Conservation (phyloP, 768 basidiomycete species). For the Agrocybe praecox region DNA sequence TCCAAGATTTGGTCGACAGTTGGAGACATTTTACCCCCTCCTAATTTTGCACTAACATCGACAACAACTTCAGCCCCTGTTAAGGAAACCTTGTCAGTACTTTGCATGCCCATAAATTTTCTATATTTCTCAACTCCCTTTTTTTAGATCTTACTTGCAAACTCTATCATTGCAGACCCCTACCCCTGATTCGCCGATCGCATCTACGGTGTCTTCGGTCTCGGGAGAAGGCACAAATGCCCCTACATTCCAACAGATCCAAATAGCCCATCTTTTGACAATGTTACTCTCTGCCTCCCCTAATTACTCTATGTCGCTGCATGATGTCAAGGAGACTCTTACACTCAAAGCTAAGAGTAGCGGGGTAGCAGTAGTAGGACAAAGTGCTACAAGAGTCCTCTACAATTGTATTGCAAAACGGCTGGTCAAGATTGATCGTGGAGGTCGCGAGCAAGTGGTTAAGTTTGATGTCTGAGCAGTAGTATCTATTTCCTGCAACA, state of each 20-base stretch:
- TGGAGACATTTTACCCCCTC: constrained; percentile 65
- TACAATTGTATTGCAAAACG: constrained; percentile 85
- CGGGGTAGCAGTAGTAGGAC: constrained; percentile 35
- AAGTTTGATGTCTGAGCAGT: constrained; percentile 58
- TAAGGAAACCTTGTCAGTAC: constrained; percentile 21
- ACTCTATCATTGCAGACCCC: constrained; percentile 52
- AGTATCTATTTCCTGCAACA: not conserved
- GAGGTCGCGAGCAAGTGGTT: constrained; percentile 74
- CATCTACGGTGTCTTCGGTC: constrained; percentile 51
- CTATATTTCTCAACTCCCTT: constrained; percentile 3
- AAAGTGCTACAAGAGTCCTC: constrained; percentile 60
- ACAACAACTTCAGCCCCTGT: constrained; percentile 28
- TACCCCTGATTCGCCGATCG: constrained; percentile 56
- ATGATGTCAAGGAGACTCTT: constrained; percentile 61
- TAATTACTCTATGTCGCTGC: constrained; percentile 59
- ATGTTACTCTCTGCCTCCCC: constrained; percentile 57
- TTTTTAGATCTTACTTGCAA: constrained; percentile 57
- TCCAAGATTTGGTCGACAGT: constrained; percentile 69
- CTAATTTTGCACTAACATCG: constrained; percentile 8
- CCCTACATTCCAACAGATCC: constrained; percentile 68
- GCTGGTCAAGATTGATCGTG: constrained; percentile 74
- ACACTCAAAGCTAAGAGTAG: constrained; percentile 40
- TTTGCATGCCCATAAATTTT: not conserved
- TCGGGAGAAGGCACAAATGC: constrained; percentile 21
- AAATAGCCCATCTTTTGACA: constrained; percentile 69